Conservation (phyloP, 1,284 basidiomycete genomes). For the Chiua sp. region DNA sequence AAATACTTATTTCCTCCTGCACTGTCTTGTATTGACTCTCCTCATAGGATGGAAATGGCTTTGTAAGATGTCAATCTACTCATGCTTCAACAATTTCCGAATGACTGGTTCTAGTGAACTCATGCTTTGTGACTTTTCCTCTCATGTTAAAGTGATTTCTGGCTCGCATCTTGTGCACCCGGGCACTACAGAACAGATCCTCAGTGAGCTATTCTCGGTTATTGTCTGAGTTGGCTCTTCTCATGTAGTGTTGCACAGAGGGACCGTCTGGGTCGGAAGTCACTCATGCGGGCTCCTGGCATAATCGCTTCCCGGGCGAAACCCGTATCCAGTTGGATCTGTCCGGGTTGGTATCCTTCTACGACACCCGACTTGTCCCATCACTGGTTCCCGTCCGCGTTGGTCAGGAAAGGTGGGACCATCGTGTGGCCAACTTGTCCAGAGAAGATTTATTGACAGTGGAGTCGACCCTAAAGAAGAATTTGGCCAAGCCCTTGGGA, state of each 20-base stretch:
- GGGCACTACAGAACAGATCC: background rate
- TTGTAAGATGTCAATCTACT: background rate
- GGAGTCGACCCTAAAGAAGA: slow-evolving; percentile 26
- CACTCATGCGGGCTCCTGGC: slow-evolving; percentile 35
- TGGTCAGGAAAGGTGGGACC: slow-evolving; percentile 28
- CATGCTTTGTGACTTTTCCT: background rate
- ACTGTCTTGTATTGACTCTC: background rate
- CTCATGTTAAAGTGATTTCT: background rate
- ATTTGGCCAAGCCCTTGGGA: slow-evolving; percentile 16
- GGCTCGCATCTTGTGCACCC: background rate
- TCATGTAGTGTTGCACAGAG: background rate
- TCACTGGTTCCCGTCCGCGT: slow-evolving; percentile 31
- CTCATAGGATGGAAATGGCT: background rate
- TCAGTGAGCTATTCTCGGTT: background rate
- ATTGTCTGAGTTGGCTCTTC: background rate
- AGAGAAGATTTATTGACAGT: slow-evolving; percentile 15
- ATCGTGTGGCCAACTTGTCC: slow-evolving; percentile 37
- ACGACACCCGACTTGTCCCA: slow-evolving; percentile 33
- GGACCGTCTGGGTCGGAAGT: slow-evolving; percentile 10
- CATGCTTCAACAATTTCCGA: background rate
- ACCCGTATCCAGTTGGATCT: slow-evolving; percentile 38
- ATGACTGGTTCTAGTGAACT: background rate
- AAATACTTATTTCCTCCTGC: background rate
- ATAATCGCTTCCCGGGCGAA: slow-evolving; percentile 38
- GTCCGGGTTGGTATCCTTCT: slow-evolving; percentile 37